Evolutionary conservation across 345 rosid genomes (phyloP).

Genomic region (Xanthoceras sorbifolium): DNA sequence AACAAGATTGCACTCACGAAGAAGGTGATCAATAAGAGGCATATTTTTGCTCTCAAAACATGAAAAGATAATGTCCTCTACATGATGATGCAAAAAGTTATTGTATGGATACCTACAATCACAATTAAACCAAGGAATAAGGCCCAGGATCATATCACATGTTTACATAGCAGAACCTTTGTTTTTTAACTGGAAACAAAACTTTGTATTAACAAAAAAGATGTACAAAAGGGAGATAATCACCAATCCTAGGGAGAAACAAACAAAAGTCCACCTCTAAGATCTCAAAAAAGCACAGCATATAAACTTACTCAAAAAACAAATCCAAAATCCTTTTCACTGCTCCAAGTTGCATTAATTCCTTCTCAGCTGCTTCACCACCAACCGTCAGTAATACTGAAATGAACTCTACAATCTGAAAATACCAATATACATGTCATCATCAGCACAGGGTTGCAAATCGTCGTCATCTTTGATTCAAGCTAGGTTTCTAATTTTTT

Average conservation of each 20-base stretch:
- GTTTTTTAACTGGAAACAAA: neutral
- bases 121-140: slow-evolving; percentile 34
- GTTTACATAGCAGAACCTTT: slow-evolving; percentile 11
- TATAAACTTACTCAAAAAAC: slow-evolving; percentile 79
- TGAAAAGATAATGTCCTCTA: slow-evolving; percentile 71
- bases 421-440: slow-evolving; percentile 10
- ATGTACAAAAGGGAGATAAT: neutral
- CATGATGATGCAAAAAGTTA: slow-evolving; percentile 91
- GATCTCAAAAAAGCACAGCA: slow-evolving; percentile 11
- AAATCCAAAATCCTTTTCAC: slow-evolving; percentile 65
- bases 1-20: slow-evolving; percentile 68
- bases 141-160: slow-evolving; percentile 15
- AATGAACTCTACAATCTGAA: slow-evolving; percentile 91
- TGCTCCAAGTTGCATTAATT: slow-evolving; percentile 72
- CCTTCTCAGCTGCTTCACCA: slow-evolving; percentile 85
- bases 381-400: slow-evolving; percentile 80
- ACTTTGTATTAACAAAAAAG: neutral
- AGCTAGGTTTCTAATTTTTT: no score
- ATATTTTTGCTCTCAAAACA: slow-evolving; percentile 83
- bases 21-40: slow-evolving; percentile 62
- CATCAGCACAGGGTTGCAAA: slow-evolving; percentile 12
- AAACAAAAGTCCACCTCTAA: neutral
- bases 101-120: slow-evolving; percentile 85
- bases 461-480: neutral
- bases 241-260: neutral